Evolutionary conservation across 768 basidiomycete species (phyloP), one percentile per base, ranked within the genome.

Genomic region (Flagelloscypha sp.): DNA sequence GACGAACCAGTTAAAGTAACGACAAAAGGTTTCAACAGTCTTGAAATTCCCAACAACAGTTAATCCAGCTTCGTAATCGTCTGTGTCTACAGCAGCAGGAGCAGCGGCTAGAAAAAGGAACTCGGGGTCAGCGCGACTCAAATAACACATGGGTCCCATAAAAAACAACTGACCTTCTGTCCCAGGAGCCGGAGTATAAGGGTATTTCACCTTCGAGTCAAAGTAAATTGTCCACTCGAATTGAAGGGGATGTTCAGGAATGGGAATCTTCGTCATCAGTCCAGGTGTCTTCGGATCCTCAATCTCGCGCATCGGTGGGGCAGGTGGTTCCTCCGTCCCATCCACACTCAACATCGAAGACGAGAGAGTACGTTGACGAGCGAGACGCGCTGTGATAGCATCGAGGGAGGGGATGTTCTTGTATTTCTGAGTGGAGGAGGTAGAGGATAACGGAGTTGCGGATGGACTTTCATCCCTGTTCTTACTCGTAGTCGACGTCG

Each of bases 1-100:
- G n/a, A n/a, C n/a, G n/a, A n/a, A n/a, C 87, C 87, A 90, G 60
- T 90, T 89, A 69, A 88, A 85, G 62, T 88, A 87, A 13, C 88
- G 76, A 58, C 88, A 90, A 65, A 87, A 92, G 19, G 74, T 72
- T 59, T 90, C 86, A 38, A 92, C 90, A 9, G 92, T 92, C 53
- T 79, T 73, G 55, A 93, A 93, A 47, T 86, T 85, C 45, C 89
- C 92, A 41, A 95, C 79, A 33, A 84, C 74, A 21, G 83, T 81
- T 25, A 94, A 63, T 0, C 84, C 82, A 5, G 87, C 88, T 60
- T 90, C 89, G 57, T 90, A 93, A 41, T 81, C 79, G 11, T 54
- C 70, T 11, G 54, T 23, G 9, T 27, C 18, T 9, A n/a, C 16
- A 16, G 31, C 7, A 23, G 32, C 7, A 6, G 27, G 21, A 16